Percentiles rank a stretch among this genome's conserved stretches.
Conservation (phyloP, 2,329 filamentous ascomycete genomes). For the Bimuria novae-zelandiae region DNA sequence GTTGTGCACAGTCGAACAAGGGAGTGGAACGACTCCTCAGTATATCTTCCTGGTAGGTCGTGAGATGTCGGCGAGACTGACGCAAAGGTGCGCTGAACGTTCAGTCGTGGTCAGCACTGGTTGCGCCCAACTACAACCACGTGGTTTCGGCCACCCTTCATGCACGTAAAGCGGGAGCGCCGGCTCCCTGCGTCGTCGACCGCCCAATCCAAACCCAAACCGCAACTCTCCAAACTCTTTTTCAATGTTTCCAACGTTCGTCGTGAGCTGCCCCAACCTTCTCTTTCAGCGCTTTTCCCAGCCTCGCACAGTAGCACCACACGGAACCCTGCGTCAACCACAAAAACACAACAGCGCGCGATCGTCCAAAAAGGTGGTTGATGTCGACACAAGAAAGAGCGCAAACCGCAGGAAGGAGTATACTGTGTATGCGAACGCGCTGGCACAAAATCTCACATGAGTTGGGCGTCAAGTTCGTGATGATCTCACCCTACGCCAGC, state of each 20-base stretch:
- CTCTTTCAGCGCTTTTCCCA: not conserved
- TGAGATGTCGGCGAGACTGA: not conserved
- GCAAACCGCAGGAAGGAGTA: not conserved
- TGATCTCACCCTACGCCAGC: too few species aligned
- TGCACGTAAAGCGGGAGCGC: not conserved
- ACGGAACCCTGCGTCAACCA: constrained; percentile 1
- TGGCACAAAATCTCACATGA: not conserved
- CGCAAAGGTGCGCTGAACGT: not conserved
- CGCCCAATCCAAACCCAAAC: not conserved
- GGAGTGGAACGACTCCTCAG: not conserved
- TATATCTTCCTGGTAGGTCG: not conserved
- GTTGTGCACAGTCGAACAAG: not conserved
- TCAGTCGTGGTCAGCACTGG: too few species aligned
- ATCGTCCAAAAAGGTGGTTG: too few species aligned
- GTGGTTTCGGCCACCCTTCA: not conserved
- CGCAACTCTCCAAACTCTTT: not conserved
- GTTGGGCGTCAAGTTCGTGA: not conserved
- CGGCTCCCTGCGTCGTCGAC: not conserved
- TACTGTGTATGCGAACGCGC: not conserved
- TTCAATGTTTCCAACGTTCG: not conserved
- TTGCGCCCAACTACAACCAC: not conserved
- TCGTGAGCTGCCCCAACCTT: not conserved
- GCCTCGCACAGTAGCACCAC: constrained; percentile 3
- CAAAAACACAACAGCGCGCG: too few species aligned
- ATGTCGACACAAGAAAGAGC: too few species aligned